A percentile compares a stretch with the other conserved stretches of the same genome.
Evolutionary conservation across 306 rosid genomes (phyloP).

Genomic region (Abrus precatorius): DNA sequence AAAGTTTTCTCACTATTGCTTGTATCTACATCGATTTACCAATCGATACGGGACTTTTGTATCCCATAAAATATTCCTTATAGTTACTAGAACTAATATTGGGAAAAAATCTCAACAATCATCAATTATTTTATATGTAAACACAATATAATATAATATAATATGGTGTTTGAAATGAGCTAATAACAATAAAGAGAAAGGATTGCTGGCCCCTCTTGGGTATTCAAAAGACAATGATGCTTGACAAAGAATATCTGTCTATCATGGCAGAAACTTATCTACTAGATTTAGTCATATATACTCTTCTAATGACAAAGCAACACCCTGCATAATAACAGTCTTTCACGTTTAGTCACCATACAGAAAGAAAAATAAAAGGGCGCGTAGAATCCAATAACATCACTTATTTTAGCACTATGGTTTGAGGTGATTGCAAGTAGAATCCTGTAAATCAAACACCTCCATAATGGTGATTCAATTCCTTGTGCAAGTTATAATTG

Average conservation of each 20-base stretch:
- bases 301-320: constrained; percentile 40
- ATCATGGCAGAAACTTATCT: constrained; percentile 29
- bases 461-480: neutral
- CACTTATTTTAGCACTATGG: constrained; percentile 14
- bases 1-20: no score
- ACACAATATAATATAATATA: neutral
- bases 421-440: constrained; percentile 45
- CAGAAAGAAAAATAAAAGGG: neutral
- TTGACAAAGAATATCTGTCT: constrained; percentile 12
- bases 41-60: neutral
- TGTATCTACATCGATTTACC: no score
- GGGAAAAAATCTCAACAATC: neutral
- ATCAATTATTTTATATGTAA: neutral
- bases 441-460: constrained; percentile 35
- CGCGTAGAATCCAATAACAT: neutral
- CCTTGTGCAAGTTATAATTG: constrained; percentile 46
- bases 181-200: constrained; percentile 24
- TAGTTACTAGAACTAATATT: neutral
- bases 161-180: neutral
- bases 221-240: constrained; percentile 49
- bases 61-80: constrained; percentile 15
- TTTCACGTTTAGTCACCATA: constrained; percentile 2
- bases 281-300: constrained; percentile 28
- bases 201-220: constrained; percentile 2
- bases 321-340: constrained; percentile 38